Evolutionary conservation across 129 eudicot genomes (phyloP).

Genomic region (sunflower (Helianthus annuus)): HanXRQr2.0-SUNRISE NC_035446.2:48508359-48508858

Average conservation of each 20-base stretch:
- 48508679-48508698: constrained; percentile 67
- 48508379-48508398: not conserved
- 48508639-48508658: constrained; percentile 97
- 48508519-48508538: not conserved
- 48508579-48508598: constrained; percentile 90
- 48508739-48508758: not conserved
- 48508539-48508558: too few species aligned
- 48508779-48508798: too few species aligned
- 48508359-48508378: too few species aligned
- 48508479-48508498: constrained; percentile 97
- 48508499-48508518: constrained; percentile 76
- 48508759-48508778: constrained; percentile 61
- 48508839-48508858: too few species aligned
- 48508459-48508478: constrained; percentile 59
- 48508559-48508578: too few species aligned
- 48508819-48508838: too few species aligned
- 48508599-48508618: constrained; percentile 96
- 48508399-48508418: not conserved
- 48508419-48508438: constrained; percentile 70
- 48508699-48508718: constrained; percentile 37
- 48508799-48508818: too few species aligned
- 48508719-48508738: not conserved
- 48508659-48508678: constrained; percentile 88
- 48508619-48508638: constrained; percentile 82
- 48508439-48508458: constrained; percentile 74